Percentiles rank a stretch among this genome's conserved stretches.
Evolutionary conservation across 2,329 filamentous ascomycete species (phyloP).

Genomic region (Capronia americana): DNA sequence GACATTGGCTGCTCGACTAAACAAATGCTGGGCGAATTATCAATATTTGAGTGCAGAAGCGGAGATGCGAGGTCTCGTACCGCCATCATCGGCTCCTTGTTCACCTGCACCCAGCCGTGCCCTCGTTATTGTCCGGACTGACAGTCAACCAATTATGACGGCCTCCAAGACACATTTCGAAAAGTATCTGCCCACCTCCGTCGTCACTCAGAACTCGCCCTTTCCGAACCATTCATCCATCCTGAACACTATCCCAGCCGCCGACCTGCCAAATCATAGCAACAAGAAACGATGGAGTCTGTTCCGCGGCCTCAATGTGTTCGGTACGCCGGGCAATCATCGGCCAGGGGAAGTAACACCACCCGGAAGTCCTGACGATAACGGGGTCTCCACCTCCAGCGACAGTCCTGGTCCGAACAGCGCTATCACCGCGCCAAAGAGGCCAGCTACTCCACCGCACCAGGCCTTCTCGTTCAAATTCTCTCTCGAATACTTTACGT

Average conservation of each 20-base stretch:
- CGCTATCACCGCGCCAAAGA: conserved; percentile 43
- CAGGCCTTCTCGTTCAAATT: conserved; percentile 70
- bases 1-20: conserved; percentile 70
- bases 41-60: conserved; percentile 74
- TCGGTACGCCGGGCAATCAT: conserved; percentile 53
- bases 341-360: conserved; percentile 53
- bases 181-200: conserved; percentile 57
- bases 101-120: conserved; percentile 83
- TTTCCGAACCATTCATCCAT: conserved; percentile 48
- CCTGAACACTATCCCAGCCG: conserved; percentile 43
- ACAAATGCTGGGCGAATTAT: conserved; percentile 78
- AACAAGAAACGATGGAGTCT: conserved; percentile 59
- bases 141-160: conserved; percentile 63
- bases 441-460: conserved; percentile 51
- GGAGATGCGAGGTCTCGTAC: conserved; percentile 61
- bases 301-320: conserved; percentile 53
- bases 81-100: conserved; percentile 79
- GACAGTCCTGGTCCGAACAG: conserved; percentile 29
- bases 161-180: conserved; percentile 69
- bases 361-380: conserved; percentile 46
- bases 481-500: conserved; percentile 68
- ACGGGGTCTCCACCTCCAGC: neutral
- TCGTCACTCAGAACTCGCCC: conserved; percentile 42
- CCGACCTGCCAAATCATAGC: conserved; percentile 37
- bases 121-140: conserved; percentile 87